Evolutionary conservation across 305 asterid species (phyloP), one percentile per base, ranked within the genome.

Genomic region (Andrographis paniculata): DNA sequence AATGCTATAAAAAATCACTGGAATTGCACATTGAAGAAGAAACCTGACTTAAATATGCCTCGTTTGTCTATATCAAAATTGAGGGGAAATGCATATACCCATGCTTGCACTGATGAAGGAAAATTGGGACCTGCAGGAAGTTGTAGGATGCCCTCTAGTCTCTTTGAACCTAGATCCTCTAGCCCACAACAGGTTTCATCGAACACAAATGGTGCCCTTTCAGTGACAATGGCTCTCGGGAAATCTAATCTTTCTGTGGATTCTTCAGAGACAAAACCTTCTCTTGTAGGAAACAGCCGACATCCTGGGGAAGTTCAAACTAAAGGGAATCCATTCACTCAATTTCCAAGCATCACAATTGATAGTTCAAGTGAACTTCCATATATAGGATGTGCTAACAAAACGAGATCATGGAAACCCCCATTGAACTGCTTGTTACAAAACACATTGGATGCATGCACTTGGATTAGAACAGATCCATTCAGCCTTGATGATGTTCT

Each of bases 1-100:
- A 85, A 82, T 65, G 87, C 85, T 36, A 73, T 85, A 45, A 85
- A 85, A 73, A 85, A 82, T 46, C 87, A 85, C 62, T 85, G 91
- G 93, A 82, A 85, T 65, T 70, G 81, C 65, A 72, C 76, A 12
- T 30, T 67, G 55, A 85, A 69, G 72, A 85, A 75, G 69, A 79
- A 68, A 52, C 62, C 65, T 14, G 76, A 79, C 58, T 61, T 70
- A 28, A 75, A 75, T 65, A 42, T 59, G 23, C 77, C 74, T 38
- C 30, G 30, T 54, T 41, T 37, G 57, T 57, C 75, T 53, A 57
- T 60, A 33, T 20, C 19, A 57, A 64, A 63, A 44, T 36, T 52
- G 48, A 52, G 30, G 45, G 70, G 56, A 60, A 52, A 36, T 51
- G 38, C 39, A 22, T 44, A 70, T 44, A 65, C 44, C 1, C 53